phyloP scores from a whole-genome alignment of 257 asterid genomes.

The Solanum ossicruentum region DNA sequence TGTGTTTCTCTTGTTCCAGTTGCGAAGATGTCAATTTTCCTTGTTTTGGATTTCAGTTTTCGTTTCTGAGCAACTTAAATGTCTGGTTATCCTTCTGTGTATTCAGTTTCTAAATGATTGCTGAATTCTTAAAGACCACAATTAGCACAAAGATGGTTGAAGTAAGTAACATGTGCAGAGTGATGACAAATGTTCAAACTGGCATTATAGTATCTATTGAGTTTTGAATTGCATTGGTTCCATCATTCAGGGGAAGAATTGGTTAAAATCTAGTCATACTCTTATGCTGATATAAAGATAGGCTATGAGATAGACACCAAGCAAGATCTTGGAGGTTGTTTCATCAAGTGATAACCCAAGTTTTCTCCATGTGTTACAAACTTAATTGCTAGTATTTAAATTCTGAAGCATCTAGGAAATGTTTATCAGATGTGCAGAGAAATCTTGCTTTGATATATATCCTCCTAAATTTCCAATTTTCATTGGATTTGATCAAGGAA shows the following conservation, averaged over 20 bases:
- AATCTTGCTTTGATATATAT: neutral
- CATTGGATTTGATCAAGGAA: neutral
- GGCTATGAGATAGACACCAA: neutral
- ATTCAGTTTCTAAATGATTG: neutral
- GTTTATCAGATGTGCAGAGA: neutral
- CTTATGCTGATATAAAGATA: neutral
- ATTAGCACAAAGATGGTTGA: neutral
- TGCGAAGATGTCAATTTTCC: neutral
- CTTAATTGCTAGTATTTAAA: neutral
- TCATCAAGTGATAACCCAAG: neutral
- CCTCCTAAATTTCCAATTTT: neutral
- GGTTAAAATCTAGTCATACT: neutral
- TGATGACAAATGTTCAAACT: neutral
- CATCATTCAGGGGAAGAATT: neutral
- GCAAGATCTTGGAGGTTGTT: neutral
- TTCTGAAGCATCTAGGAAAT: neutral
- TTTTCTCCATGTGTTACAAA: neutral
- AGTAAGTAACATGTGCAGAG: neutral
- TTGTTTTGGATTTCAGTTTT: neutral
- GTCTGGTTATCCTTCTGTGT: neutral
- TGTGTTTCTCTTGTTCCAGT: neutral
- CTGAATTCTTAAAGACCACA: neutral
- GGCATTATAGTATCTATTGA: neutral
- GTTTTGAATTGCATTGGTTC: neutral
- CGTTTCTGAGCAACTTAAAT: neutral